Percentiles rank a stretch among this genome's conserved stretches.
These are phyloP conservation scores for Trichoderma simmonsii DNA, from an alignment of 2,329 filamentous ascomycete genomes.

Conservation along the genomic window DNA sequence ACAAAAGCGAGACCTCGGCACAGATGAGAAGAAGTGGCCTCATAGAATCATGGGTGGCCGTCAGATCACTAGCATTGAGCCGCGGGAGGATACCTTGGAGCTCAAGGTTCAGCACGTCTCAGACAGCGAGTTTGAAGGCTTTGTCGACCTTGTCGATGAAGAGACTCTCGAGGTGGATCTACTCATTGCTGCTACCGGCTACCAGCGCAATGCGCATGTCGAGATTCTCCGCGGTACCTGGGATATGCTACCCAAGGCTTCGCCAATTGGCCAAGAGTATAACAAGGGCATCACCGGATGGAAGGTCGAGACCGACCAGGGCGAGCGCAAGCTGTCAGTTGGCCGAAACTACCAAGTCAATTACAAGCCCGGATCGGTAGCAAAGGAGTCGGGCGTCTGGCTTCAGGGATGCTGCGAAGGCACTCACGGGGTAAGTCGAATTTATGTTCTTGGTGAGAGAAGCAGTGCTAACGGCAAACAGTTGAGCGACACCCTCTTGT, in stretches of 20 bases:
- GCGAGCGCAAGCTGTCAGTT: slow-evolving; percentile 58
- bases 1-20: slow-evolving; percentile 68
- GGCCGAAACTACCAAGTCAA: slow-evolving; percentile 74
- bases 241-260: slow-evolving; percentile 59
- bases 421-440: slow-evolving; percentile 77
- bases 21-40: slow-evolving; percentile 72
- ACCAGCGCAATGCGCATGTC: slow-evolving; percentile 74
- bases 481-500: slow-evolving; percentile 79
- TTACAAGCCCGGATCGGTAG: slow-evolving; percentile 66
- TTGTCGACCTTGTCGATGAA: slow-evolving; percentile 38
- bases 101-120: slow-evolving; percentile 54
- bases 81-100: slow-evolving; percentile 49
- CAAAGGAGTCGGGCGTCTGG: slow-evolving; percentile 76
- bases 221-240: slow-evolving; percentile 67
- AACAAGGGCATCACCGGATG: slow-evolving; percentile 39
- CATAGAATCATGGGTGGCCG: slow-evolving; percentile 74
- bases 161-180: slow-evolving; percentile 74
- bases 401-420: slow-evolving; percentile 91
- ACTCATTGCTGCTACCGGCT: slow-evolving; percentile 84
- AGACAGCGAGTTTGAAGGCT: slow-evolving; percentile 40
- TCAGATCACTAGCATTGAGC: slow-evolving; percentile 61
- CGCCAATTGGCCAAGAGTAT: slow-evolving; percentile 29
- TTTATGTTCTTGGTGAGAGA: background rate
- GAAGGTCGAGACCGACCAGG: slow-evolving; percentile 39
- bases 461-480: slow-evolving; percentile 31